phyloP scores from a whole-genome alignment of 495 filamentous ascomycete genomes.

The Eremomyces bilateralis region DNA sequence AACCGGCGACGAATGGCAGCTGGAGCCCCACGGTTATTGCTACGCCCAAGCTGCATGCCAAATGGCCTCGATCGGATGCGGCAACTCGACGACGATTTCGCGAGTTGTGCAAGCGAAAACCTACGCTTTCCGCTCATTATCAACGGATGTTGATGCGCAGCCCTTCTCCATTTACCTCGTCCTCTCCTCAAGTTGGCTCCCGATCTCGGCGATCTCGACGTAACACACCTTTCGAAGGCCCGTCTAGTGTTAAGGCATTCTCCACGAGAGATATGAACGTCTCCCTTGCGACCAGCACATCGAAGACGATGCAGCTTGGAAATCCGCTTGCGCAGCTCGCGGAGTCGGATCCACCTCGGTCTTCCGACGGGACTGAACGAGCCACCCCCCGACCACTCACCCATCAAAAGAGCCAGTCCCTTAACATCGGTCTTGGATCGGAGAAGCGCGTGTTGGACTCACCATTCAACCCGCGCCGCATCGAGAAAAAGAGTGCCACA shows the following conservation, averaged over 20 bases:
- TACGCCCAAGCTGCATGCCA: constrained; percentile 14
- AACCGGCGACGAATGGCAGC: constrained; percentile 32
- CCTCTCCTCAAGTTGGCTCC: background rate
- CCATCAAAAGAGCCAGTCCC: constrained; percentile 21
- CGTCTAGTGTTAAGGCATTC: constrained; percentile 14
- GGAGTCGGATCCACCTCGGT: too few relatives aligned
- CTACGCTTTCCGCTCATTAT: constrained; percentile 41
- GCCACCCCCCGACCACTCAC: constrained; percentile 11
- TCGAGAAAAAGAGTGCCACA: constrained; percentile 4
- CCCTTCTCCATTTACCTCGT: constrained; percentile 44
- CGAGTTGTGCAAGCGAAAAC: constrained; percentile 58
- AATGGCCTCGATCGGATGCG: constrained; percentile 68
- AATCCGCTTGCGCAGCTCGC: constrained; percentile 45
- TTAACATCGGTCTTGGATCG: constrained; percentile 20
- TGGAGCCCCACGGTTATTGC: constrained; percentile 36
- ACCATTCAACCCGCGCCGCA: constrained; percentile 20
- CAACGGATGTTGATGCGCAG: constrained; percentile 51
- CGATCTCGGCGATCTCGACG: too few relatives aligned
- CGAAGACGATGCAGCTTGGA: constrained; percentile 54
- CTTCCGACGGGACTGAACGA: too few relatives aligned
- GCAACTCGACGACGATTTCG: constrained; percentile 66
- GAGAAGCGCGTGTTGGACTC: constrained; percentile 6
- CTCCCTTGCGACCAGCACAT: constrained; percentile 60
- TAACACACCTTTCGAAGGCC: too few relatives aligned
- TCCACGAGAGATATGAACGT: constrained; percentile 64